A percentile compares a stretch with the other conserved stretches of the same genome.
Evolutionary conservation across 1,139 yeast species (phyloP).

Genomic region (Arxiozyma heterogenica): DNA sequence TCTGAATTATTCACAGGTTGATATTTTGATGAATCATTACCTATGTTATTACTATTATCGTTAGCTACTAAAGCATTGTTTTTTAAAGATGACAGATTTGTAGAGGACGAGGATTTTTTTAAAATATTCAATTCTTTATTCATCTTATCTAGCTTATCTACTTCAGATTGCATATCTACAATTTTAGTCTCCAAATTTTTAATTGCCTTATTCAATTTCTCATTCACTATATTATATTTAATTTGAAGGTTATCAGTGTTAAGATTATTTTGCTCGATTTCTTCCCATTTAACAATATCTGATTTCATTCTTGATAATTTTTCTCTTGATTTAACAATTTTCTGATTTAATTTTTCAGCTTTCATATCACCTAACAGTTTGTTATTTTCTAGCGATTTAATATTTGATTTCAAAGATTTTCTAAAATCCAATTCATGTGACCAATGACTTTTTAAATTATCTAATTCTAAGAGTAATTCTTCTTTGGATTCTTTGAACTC

Average conservation of each 20-base stretch:
- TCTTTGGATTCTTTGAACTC: slow-evolving; percentile 26
- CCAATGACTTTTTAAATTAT: slow-evolving; percentile 27
- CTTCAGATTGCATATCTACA: slow-evolving; percentile 13
- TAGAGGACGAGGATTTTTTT: slow-evolving; percentile 11
- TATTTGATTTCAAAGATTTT: slow-evolving; percentile 27
- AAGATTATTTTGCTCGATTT: slow-evolving; percentile 13
- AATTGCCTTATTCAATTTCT: slow-evolving; percentile 9
- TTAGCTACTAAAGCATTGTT: background rate
- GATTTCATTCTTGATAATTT: slow-evolving; percentile 23
- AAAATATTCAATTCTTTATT: slow-evolving; percentile 18
- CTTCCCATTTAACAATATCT: slow-evolving; percentile 17
- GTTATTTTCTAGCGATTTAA: slow-evolving; percentile 28
- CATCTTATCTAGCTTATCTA: slow-evolving; percentile 16
- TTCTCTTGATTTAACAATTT: slow-evolving; percentile 16
- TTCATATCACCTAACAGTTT: slow-evolving; percentile 27
- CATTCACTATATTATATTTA: slow-evolving; percentile 11
- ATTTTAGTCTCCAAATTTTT: slow-evolving; percentile 9
- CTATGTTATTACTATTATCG: background rate
- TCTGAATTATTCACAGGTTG: background rate
- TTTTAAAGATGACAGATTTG: slow-evolving; percentile 2
- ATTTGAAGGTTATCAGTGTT: slow-evolving; percentile 10
- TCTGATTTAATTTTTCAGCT: slow-evolving; percentile 22
- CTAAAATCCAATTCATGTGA: slow-evolving; percentile 27
- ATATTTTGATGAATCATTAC: background rate
- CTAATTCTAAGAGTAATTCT: slow-evolving; percentile 24